Percentiles rank a stretch among this genome's conserved stretches.
These are phyloP conservation scores for Penicillium argentinense DNA, from an alignment of 495 filamentous ascomycete genomes.

Conservation along the genomic window DNA sequence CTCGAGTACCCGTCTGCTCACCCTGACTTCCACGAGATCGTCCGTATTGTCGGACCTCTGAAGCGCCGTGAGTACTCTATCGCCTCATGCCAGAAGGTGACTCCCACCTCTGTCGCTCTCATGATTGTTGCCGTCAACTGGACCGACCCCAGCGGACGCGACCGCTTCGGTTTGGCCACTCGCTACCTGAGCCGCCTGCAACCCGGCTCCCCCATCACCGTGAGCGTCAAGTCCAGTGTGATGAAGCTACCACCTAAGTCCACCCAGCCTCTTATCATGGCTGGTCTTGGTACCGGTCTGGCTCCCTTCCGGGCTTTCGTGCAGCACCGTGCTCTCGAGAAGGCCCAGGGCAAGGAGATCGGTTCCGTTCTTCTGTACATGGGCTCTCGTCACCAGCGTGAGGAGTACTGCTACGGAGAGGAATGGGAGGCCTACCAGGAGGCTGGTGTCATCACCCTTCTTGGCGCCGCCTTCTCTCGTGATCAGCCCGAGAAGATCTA, in stretches of 20 bases:
- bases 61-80: conserved; percentile 98
- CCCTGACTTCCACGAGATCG: conserved; percentile 86
- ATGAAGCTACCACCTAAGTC: conserved; percentile 91
- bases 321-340: conserved; percentile 96
- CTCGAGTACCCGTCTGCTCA: conserved; percentile 86
- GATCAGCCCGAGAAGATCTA: conserved; percentile 99
- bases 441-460: conserved; percentile 89
- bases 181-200: conserved; percentile 76
- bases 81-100: conserved; percentile 90
- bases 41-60: conserved; percentile 82
- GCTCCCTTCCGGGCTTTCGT: conserved; percentile 98
- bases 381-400: conserved; percentile 92
- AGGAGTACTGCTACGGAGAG: conserved; percentile 98
- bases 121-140: conserved; percentile 98
- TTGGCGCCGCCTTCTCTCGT: conserved; percentile 92
- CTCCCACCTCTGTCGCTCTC: conserved; percentile 80
- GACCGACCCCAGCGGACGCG: conserved; percentile 83
- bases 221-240: conserved; percentile 93
- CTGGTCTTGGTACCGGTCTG: conserved; percentile 95
- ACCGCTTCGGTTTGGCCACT: conserved; percentile 90
- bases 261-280: conserved; percentile 95
- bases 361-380: conserved; percentile 94
- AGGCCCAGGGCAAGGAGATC: conserved; percentile 90
- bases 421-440: conserved; percentile 99
- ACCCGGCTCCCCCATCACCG: conserved; percentile 76